Base-by-base conservation (phyloP, 768 basidiomycete species). In the Tephrocybe rancida region DNA sequence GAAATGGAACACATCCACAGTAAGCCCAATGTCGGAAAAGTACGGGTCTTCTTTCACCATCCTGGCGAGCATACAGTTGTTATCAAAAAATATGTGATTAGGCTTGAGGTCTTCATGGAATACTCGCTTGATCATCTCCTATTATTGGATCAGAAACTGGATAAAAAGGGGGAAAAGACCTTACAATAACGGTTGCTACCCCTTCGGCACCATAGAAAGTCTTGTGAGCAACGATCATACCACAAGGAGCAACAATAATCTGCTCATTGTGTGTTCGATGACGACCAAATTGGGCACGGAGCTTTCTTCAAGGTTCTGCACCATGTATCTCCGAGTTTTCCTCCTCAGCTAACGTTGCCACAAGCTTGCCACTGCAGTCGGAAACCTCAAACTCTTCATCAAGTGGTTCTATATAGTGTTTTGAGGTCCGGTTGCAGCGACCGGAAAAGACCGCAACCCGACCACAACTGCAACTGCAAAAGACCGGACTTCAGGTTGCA, bases 1-100 rank as follows among this genome's bases (percentile, higher is more conserved):
- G 58, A 70, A 72, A 48, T 74, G 71, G 34, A 71, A 74, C 3
- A 73, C 68, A 54, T 74, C 69, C 3, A 74, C 70, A 8, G 69
- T 61, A 7, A 73, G 62, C 0, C 55, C 61, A 44, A 56, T 50
- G 24, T 52, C 3, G 1, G 60, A 51, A 34, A 70, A 70, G n/a
- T 46, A 59, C 34, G 4, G 25, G 26, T 64, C 25, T 29, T 10
- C 26, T 35, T 44, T 21, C 21, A 27, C 38, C 58, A 8, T 14
- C 24, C 29, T 50, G 5, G 25, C 39, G 46, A 53, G 34, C 13
- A 18, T n/a, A 30, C 57, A 51, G 38, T 64, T 67, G 45, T 60
- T 70, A 48, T 73, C 68, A 44, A 65, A 66, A 58, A 69, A 70
- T 2, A 70, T 52, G 34, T 66, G 41, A 22, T 54, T 27, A 48